phyloP scores from a whole-genome alignment of 2,329 filamentous ascomycete genomes.

The Thelonectria rubi region DNA sequence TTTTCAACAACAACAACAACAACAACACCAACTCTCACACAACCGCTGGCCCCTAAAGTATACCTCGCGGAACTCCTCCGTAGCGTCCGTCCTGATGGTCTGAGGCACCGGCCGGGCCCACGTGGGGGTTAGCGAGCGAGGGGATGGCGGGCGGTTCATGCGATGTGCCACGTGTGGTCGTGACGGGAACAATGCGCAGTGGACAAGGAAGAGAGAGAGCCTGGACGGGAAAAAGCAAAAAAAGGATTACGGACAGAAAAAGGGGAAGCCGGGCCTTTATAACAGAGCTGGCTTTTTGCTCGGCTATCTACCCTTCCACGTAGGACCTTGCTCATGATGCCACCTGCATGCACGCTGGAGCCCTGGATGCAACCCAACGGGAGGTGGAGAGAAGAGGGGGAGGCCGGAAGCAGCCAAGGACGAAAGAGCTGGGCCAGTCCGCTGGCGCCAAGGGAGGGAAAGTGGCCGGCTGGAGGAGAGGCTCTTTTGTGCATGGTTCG shows the following conservation, averaged over 20 bases:
- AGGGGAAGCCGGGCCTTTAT: not conserved
- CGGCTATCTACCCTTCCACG: conserved; percentile 12
- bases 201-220: not conserved
- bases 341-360: conserved; percentile 16
- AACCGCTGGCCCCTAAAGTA: not conserved
- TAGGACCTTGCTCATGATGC: conserved; percentile 13
- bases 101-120: conserved; percentile 15
- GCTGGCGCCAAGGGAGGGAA: no score
- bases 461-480: no score
- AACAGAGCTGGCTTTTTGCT: not conserved
- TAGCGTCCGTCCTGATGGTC: conserved; percentile 16
- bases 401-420: no score
- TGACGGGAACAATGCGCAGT: not conserved
- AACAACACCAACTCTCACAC: not conserved
- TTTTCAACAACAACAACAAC: not conserved
- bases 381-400: conserved; percentile 15
- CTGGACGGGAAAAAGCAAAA: conserved; percentile 2
- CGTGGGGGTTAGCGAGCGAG: conserved; percentile 20
- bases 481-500: no score
- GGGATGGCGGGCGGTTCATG: conserved; percentile 18
- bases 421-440: no score
- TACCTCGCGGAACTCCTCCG: conserved; percentile 1
- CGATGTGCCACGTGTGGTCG: conserved; percentile 19
- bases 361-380: conserved; percentile 14
- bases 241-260: not conserved